Evolutionary conservation across 768 basidiomycete species (phyloP).

Genomic region (Sistotremastrum niveocremeum): DNA sequence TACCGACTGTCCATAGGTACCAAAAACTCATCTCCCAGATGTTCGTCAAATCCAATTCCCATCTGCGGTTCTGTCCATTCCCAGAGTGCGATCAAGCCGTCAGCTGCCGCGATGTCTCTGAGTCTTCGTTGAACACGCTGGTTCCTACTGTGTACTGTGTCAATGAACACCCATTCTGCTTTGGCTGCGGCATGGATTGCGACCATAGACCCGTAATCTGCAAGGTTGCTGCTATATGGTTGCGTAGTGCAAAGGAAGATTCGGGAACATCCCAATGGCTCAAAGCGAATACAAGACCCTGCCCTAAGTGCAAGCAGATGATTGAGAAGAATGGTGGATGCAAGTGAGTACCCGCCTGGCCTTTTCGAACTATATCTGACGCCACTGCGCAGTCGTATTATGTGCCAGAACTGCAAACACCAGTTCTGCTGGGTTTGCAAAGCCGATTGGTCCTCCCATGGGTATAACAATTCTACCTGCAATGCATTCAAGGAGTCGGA

Average conservation of each 20-base stretch:
- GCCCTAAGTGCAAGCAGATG: constrained; percentile 7
- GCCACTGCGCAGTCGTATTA: constrained; percentile 1
- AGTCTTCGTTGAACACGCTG: constrained; percentile 3
- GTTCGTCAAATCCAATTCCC: constrained; percentile 5
- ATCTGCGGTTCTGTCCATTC: constrained; percentile 6
- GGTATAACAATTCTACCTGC: constrained; percentile 5
- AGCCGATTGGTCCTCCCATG: constrained; percentile 6
- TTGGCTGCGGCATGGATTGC: constrained; percentile 6
- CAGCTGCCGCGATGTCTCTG: constrained; percentile 1
- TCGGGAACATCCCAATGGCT: constrained; percentile 8
- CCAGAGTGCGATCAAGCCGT: constrained; percentile 5
- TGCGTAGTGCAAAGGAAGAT: constrained; percentile 7
- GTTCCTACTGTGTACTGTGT: constrained; percentile 7
- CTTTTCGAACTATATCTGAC: constrained; percentile 1
- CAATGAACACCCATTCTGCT: constrained; percentile 5
- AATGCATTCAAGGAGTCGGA: constrained; percentile 5
- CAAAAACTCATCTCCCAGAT: constrained; percentile 6
- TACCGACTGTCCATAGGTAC: constrained; percentile 1
- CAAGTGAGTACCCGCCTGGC: constrained; percentile 5
- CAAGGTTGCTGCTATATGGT: constrained; percentile 5
- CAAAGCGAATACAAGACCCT: constrained; percentile 8
- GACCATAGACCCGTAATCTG: constrained; percentile 7
- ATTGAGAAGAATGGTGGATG: constrained; percentile 9
- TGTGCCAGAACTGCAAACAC: constrained; percentile 8
- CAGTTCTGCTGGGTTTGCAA: constrained; percentile 10